Conservation (phyloP, 1,284 basidiomycete genomes). For the Spongiforma sp. region DNA sequence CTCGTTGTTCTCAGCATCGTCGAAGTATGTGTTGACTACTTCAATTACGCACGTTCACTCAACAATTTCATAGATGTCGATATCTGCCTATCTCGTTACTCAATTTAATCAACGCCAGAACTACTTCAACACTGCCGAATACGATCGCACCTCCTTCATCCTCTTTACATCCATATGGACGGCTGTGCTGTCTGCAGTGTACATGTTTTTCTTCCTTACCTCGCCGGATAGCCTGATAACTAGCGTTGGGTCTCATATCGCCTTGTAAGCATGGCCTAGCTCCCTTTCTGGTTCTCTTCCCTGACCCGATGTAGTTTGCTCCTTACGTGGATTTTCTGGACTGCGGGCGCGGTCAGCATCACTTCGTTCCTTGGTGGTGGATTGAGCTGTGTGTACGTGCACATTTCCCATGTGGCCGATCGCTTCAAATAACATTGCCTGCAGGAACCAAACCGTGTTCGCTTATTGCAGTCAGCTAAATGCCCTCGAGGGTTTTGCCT, state of each 20-base stretch:
- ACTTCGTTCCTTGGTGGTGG: constrained; percentile 69
- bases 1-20: constrained; percentile 37
- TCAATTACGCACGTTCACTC: neutral
- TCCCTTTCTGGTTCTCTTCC: neutral
- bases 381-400: constrained; percentile 64
- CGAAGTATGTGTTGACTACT: constrained; percentile 21
- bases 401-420: neutral
- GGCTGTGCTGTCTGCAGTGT: constrained; percentile 55
- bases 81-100: constrained; percentile 71
- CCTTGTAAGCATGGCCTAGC: constrained; percentile 55
- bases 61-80: constrained; percentile 51
- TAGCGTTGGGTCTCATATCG: constrained; percentile 64
- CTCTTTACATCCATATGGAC: constrained; percentile 78
- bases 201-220: constrained; percentile 58
- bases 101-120: constrained; percentile 62
- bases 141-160: constrained; percentile 66
- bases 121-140: constrained; percentile 52
- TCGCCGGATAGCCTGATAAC: constrained; percentile 51
- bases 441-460: constrained; percentile 46
- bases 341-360: constrained; percentile 68
- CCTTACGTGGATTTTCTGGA: constrained; percentile 76
- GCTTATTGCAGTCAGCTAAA: constrained; percentile 72
- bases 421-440: constrained; percentile 1
- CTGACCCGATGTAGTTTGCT: constrained; percentile 47
- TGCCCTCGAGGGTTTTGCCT: constrained; percentile 63